phyloP scores from a whole-genome alignment of 2,329 filamentous ascomycete genomes.

The Penicillium sp. region DNA sequence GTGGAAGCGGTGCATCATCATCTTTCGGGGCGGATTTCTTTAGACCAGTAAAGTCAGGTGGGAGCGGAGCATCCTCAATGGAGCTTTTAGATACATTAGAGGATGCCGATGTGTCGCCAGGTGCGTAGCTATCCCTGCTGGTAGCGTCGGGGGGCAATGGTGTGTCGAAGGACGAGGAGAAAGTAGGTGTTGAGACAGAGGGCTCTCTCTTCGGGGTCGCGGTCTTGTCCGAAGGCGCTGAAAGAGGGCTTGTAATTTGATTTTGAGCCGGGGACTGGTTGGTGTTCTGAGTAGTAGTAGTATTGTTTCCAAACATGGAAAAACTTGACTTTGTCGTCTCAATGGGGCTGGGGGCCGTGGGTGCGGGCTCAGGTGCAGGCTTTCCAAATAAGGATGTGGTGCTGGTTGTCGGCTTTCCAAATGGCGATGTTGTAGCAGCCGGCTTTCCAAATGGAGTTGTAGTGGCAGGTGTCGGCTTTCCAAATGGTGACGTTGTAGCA shows the following conservation, averaged over 20 bases:
- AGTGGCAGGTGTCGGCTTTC: conserved; percentile 17
- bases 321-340: conserved; percentile 33
- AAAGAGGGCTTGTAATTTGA: conserved; percentile 29
- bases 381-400: conserved; percentile 32
- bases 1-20: conserved; percentile 39
- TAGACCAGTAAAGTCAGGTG: conserved; percentile 24
- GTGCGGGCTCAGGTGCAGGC: conserved; percentile 22
- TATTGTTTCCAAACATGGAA: conserved; percentile 29
- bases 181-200: conserved; percentile 32
- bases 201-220: conserved; percentile 36
- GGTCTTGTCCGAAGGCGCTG: conserved; percentile 35
- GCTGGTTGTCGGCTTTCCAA: not conserved
- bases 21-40: conserved; percentile 5
- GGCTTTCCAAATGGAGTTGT: conserved; percentile 32
- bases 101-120: conserved; percentile 51
- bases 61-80: conserved; percentile 41
- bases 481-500: conserved; percentile 26
- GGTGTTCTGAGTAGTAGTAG: conserved; percentile 1
- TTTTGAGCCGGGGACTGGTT: conserved; percentile 15
- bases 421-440: conserved; percentile 16
- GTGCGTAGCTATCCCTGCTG: conserved; percentile 47
- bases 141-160: conserved; percentile 50
- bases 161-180: conserved; percentile 31
- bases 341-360: conserved; percentile 16
- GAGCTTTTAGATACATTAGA: conserved; percentile 44